Evolutionary conservation across 208 protist genomes (phyloP).

Genomic region (Herpetomonas tarakana): DNA sequence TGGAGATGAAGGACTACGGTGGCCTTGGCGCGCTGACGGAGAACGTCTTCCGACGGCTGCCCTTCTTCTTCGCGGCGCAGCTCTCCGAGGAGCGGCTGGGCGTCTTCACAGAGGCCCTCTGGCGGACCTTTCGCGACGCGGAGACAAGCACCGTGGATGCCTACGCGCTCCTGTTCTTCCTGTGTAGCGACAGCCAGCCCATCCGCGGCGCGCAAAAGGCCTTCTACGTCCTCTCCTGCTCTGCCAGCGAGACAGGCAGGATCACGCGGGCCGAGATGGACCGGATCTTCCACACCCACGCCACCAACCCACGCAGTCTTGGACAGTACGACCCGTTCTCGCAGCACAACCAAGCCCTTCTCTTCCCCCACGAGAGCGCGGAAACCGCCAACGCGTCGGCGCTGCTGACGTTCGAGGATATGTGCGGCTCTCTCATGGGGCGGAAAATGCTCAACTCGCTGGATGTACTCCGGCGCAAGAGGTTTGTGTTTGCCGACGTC

Average conservation of each 20-base stretch:
- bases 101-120: conserved; percentile 62
- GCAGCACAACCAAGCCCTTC: conserved; percentile 41
- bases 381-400: conserved; percentile 2
- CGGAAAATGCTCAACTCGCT: conserved; percentile 79
- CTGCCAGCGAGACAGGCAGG: conserved; percentile 12
- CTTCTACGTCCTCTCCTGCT: conserved; percentile 50
- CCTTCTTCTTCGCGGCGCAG: conserved; percentile 62
- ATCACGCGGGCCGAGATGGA: conserved; percentile 31
- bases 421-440: conserved; percentile 61
- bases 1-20: conserved; percentile 31
- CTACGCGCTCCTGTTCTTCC: conserved; percentile 52
- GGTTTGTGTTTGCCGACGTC: conserved; percentile 25
- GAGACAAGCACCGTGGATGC: conserved; percentile 38
- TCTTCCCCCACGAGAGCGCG: conserved; percentile 22
- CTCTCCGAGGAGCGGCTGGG: conserved; percentile 41
- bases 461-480: conserved; percentile 59
- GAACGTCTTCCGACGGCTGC: conserved; percentile 47
- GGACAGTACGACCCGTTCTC: conserved; percentile 57
- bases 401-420: conserved; percentile 50
- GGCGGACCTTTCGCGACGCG: conserved; percentile 60
- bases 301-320: conserved; percentile 49
- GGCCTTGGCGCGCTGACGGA: conserved; percentile 35
- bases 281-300: conserved; percentile 55
- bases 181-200: conserved; percentile 78
- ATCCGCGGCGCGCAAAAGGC: conserved; percentile 84